Evolutionary conservation across 2,329 filamentous ascomycete species (phyloP), one percentile per base, ranked within the genome.

Genomic region (Penicillium sp.): DNA sequence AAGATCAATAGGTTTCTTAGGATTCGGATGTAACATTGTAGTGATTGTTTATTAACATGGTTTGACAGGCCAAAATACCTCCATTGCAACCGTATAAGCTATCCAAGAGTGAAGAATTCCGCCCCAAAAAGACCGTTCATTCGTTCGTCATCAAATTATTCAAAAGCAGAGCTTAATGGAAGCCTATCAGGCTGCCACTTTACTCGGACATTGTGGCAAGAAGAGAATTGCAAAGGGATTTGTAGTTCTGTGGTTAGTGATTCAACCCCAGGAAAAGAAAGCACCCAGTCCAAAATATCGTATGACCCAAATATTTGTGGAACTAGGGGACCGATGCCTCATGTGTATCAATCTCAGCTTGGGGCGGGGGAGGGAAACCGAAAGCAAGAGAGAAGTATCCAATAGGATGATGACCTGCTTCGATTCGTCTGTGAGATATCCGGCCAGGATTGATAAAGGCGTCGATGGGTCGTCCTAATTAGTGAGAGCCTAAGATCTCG

Each of bases 141-240:
- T 49, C 47, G 41, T 63, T 65, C 43, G 60, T 66, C 63, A 50
- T 65, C n/a, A 55, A 38, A 44, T 63, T 60, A 53, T 65, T 50
- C 31, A 50, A 25, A 15, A 41, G 36, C 13, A 31, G 29, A 36
- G 16, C 23, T n/a, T 25, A n/a, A 29, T 25, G 9, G 7, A 25
- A 21, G 8, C 21, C 29, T 29, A 16, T 38, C 23, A 7, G 27
- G 21, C 40, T 36, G 13, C 13, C 25, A 48, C 2, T 31, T 34
- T 6, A 9, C 23, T 51, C 31, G 7, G 25, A 29, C 4, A n/a
- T 21, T 36, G 43, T 21, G 23, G 29, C 38, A 23, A 57, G 23
- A n/a, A 19, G 36, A 29, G 5, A 21, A 23, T n/a, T 31, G 51
- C 27, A 52, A 43, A 46, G 31, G 25, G 6, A 16, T n/a, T 19